Percentiles rank a stretch among this genome's conserved stretches.
These are phyloP conservation scores for Agrostemma githago DNA, from an alignment of 148 eudicot genomes.

Conservation along the genomic window DNA sequence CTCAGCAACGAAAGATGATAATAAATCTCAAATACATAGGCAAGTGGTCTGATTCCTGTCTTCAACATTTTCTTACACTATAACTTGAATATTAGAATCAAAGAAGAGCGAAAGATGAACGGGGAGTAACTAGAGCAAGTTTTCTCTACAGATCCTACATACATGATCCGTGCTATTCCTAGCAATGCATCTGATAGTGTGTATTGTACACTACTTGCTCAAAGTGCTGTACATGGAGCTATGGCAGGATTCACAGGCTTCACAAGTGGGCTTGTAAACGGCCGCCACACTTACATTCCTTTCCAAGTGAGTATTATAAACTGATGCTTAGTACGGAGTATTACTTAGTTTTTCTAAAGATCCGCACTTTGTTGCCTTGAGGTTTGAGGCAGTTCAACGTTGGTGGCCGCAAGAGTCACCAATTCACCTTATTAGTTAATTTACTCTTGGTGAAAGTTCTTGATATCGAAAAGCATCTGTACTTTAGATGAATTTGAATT, in stretches of 20 bases:
- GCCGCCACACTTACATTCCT: slow-evolving; percentile 89
- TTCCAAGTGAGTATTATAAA: slow-evolving; percentile 59
- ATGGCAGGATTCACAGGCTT: slow-evolving; percentile 98
- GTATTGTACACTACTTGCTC: slow-evolving; percentile 96
- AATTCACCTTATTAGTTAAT: too few species aligned
- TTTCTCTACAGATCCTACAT: slow-evolving; percentile 78
- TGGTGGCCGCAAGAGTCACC: too few species aligned
- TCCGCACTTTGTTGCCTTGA: too few species aligned
- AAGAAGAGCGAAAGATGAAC: not conserved
- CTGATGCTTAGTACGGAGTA: too few species aligned
- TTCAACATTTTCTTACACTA: not conserved
- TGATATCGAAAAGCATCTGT: too few species aligned
- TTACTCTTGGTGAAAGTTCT: too few species aligned
- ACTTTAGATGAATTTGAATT: too few species aligned
- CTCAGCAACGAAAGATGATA: slow-evolving; percentile 33
- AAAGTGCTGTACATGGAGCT: slow-evolving; percentile 95
- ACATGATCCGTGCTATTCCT: slow-evolving; percentile 98
- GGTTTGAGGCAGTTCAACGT: too few species aligned
- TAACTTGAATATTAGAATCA: not conserved
- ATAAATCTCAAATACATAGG: slow-evolving; percentile 90
- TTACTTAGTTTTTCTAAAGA: not conserved
- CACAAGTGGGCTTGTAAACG: slow-evolving; percentile 85
- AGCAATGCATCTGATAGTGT: slow-evolving; percentile 95
- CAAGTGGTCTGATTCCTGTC: slow-evolving; percentile 26
- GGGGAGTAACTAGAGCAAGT: slow-evolving; percentile 18